phyloP scores from a whole-genome alignment of 1,284 basidiomycete genomes.

The Schizophyllum amplum region DNA sequence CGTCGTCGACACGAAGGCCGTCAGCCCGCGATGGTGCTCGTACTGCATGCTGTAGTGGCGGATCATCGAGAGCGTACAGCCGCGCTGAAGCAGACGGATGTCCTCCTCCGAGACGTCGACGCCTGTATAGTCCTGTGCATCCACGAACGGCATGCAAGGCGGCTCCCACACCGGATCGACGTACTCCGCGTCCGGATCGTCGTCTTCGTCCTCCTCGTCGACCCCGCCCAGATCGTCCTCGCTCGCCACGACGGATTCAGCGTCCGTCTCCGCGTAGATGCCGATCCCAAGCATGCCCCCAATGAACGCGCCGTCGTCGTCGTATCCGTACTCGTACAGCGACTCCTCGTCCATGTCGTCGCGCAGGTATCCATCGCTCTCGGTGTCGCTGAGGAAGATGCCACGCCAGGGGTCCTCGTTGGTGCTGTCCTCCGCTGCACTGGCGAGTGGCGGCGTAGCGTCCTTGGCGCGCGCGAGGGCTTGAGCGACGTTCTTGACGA shows the following conservation, averaged over 20 bases:
- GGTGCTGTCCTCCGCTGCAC: slow-evolving; percentile 15
- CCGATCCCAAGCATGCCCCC: slow-evolving; percentile 2
- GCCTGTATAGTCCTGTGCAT: slow-evolving; percentile 28
- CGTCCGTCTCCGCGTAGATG: slow-evolving; percentile 2
- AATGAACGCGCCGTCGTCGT: slow-evolving; percentile 2
- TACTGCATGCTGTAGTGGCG: slow-evolving; percentile 47
- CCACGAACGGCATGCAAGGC: slow-evolving; percentile 28
- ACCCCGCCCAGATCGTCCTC: slow-evolving; percentile 16
- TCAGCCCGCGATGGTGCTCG: slow-evolving; percentile 40
- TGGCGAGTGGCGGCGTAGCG: slow-evolving; percentile 13
- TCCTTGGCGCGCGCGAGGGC: slow-evolving; percentile 37
- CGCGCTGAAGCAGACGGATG: slow-evolving; percentile 48
- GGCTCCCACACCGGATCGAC: slow-evolving; percentile 49
- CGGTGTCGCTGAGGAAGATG: slow-evolving; percentile 39
- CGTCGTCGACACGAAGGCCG: slow-evolving; percentile 26
- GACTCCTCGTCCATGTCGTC: slow-evolving; percentile 14
- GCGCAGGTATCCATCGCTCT: slow-evolving; percentile 19
- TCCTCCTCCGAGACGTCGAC: slow-evolving; percentile 28
- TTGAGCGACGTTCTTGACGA: slow-evolving; percentile 51
- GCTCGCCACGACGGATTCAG: slow-evolving; percentile 12
- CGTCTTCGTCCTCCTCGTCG: slow-evolving; percentile 22
- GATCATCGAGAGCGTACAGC: slow-evolving; percentile 53
- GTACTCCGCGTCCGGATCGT: slow-evolving; percentile 24
- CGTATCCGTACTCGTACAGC: slow-evolving; percentile 1
- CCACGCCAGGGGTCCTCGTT: slow-evolving; percentile 59